These are phyloP conservation scores for Obba rivulosa DNA, from an alignment of 768 basidiomycete species.

Conservation along the genomic window DNA sequence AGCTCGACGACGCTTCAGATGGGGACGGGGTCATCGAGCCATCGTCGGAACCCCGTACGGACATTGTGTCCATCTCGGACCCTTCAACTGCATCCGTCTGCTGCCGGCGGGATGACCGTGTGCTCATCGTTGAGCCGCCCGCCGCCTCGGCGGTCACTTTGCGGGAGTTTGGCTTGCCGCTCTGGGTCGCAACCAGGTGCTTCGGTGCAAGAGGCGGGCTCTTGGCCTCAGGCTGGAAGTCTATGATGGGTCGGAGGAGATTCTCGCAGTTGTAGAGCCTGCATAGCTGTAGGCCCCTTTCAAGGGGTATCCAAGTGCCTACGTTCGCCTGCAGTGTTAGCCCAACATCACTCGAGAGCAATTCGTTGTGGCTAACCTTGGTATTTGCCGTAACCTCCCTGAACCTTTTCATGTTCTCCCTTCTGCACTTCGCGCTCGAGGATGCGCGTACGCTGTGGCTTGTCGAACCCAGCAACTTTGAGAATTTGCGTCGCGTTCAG, in stretches of 20 bases:
- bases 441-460: constrained; percentile 95
- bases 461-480: constrained; percentile 99
- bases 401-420: constrained; percentile 98
- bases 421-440: constrained; percentile 98
- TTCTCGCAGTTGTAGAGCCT: constrained; percentile 91
- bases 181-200: constrained; percentile 77
- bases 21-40: constrained; percentile 89
- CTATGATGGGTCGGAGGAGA: constrained; percentile 86
- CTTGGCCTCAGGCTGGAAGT: constrained; percentile 84
- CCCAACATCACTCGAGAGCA: neutral
- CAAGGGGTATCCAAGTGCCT: constrained; percentile 99
- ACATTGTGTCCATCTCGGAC: constrained; percentile 58
- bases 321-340: neutral
- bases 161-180: constrained; percentile 40
- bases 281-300: constrained; percentile 78
- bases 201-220: constrained; percentile 96
- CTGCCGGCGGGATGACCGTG: constrained; percentile 59
- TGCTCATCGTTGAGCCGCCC: constrained; percentile 34
- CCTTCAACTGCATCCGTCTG: constrained; percentile 42
- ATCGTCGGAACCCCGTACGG: constrained; percentile 76
- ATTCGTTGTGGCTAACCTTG: constrained; percentile 60
- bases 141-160: constrained; percentile 30
- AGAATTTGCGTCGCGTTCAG: constrained; percentile 98
- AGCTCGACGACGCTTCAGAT: constrained; percentile 79
- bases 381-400: constrained; percentile 99